Evolutionary conservation across 306 rosid genomes (phyloP), one percentile per base, ranked within the genome.

Genomic region (Pterocarpus macrocarpus): DNA sequence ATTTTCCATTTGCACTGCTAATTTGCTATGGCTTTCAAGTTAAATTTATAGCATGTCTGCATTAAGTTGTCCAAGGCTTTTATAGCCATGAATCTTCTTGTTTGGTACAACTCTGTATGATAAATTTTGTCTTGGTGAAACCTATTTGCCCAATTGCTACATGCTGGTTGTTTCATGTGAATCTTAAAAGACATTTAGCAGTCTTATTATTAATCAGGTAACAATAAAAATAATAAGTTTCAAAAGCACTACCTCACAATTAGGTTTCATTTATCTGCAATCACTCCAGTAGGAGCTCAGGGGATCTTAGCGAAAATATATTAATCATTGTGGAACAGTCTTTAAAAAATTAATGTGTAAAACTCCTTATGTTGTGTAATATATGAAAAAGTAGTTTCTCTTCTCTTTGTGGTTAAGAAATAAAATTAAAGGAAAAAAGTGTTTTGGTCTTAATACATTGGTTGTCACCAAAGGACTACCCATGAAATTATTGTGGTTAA

Each of bases 121-220:
- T 49, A 34, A 39, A 15, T 32, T 68, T 68, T 30, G 66, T 45
- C 34, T 16, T 9, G 65, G 72, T 22, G 75, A 73, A 78, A 59
- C 69, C 45, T 16, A 36, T 16, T 49, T 61, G 63, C 58, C 7
- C 41, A 32, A 17, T 65, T 76, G 17, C 9, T 78, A 11, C 62
- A 62, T 63, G 72, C 32, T 52, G 36, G n/a, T 62, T 71, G 81
- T 74, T 72, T 75, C 55, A 49, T 79, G 61, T 58, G 63, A 84
- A 50, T 73, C 49, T 35, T 38, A 14, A 63, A 22, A 64, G 64
- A 59, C 64, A 22, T 82, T 64, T 69, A 49, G 67, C 69, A 52
- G 9, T 10, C 56, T 30, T 59, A 68, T 30, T 56, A 36, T 61
- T 63, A 64, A 64, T 77, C 53, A 77, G 34, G 39, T 55, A 72